Base-by-base conservation (phyloP, 1,139 yeast genomes). In the Lodderomyces jiufengensis region DNA sequence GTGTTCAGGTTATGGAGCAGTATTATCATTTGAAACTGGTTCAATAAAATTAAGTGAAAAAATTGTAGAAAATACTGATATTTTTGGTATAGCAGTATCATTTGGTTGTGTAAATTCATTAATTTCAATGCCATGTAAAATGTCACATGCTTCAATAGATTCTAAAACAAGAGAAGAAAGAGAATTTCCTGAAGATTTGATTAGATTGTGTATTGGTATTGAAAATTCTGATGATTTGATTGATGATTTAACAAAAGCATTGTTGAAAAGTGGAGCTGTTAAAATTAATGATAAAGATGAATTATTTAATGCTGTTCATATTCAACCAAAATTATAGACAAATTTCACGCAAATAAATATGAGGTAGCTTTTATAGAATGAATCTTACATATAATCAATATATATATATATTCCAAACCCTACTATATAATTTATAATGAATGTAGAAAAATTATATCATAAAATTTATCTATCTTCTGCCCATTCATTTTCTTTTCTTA, bases 401-500 rank as follows among this genome's bases (percentile, higher is more conserved):
- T n/a, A n/a, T n/a, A n/a, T 18, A 18, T 18, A 18, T 18, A 18
- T 18, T 18, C 20, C 20, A 7, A 18, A 18, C n/a, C n/a, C n/a
- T n/a, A n/a, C n/a, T n/a, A n/a, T n/a, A n/a, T n/a, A n/a, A n/a
- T n/a, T n/a, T n/a, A n/a, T n/a, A n/a, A n/a, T n/a, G n/a, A n/a
- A n/a, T n/a, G n/a, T n/a, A n/a, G n/a, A n/a, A n/a, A n/a, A n/a
- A n/a, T n/a, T n/a, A n/a, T n/a, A n/a, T n/a, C n/a, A n/a, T n/a
- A n/a, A n/a, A 18, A 12, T 24, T 34, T 60, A 88, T 57, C 96
- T 88, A 61, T 92, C 98, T 61, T 92, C 98, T 16, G 98, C 98
- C 98, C 98, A 92, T 61, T 92, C 98, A 58, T 92, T 92, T 63
- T 92, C 98, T 54, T 96, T 79, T 57, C 95, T 83, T 49, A 94